Base-by-base conservation (phyloP, 108 stramenopile genomes). In the Parmales sp. region DNA sequence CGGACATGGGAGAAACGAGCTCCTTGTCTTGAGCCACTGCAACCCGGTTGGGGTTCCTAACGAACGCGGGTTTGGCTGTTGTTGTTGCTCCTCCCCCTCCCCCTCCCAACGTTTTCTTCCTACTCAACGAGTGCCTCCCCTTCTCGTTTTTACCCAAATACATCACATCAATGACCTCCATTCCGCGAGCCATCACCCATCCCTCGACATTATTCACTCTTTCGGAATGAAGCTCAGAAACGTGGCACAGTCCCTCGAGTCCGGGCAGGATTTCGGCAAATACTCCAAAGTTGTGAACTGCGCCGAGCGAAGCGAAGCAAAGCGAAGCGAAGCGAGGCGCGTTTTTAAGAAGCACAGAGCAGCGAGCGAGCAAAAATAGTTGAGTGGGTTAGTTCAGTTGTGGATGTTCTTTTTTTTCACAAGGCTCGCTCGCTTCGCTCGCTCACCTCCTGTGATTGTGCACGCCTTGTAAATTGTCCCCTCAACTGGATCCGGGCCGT, bases 271-370 rank as follows among this genome's bases (percentile, higher is more conserved):
- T 78, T 64, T 87, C 87, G 18, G 88, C 38, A 65, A 90, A 90
- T 2, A 88, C 87, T n/a, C 89, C 89, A 69, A 88, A 90, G 20
- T 79, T 68, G 64, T 90, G 87, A 48, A 90, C 77, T n/a, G n/a
- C n/a, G n/a, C n/a, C n/a, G n/a, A n/a, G n/a, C n/a, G n/a, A n/a
- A n/a, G n/a, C n/a, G n/a, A n/a, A n/a, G n/a, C n/a, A n/a, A n/a
- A n/a, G n/a, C n/a, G n/a, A n/a, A n/a, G n/a, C n/a, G n/a, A n/a
- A n/a, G n/a, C n/a, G n/a, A n/a, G n/a, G n/a, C n/a, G n/a, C n/a
- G n/a, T n/a, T n/a, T n/a, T n/a, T n/a, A n/a, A n/a, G n/a, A n/a
- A n/a, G n/a, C n/a, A n/a, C n/a, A n/a, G n/a, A n/a, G n/a, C n/a
- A n/a, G n/a, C n/a, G n/a, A n/a, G n/a, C n/a, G n/a, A n/a, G n/a